Conservation (phyloP, 2,329 filamentous ascomycete species). For the Trichoderma harzianum region DNA sequence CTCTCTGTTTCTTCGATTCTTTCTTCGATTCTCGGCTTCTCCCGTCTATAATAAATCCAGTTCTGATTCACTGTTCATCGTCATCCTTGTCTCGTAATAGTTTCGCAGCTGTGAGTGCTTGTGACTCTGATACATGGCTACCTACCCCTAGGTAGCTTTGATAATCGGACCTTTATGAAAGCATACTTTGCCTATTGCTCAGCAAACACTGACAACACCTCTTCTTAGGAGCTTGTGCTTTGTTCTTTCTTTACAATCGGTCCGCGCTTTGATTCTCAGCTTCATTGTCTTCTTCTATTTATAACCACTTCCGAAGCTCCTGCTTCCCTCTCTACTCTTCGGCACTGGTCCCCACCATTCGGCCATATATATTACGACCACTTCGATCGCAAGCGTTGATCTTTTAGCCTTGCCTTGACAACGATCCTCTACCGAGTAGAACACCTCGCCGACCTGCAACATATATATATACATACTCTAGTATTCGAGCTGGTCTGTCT, state of each 20-base stretch:
- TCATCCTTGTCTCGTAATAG: not conserved
- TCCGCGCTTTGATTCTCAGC: not conserved
- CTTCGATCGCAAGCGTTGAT: not conserved
- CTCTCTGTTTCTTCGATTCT: not conserved
- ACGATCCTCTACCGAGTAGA: not conserved
- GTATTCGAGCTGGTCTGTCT: conserved; percentile 7
- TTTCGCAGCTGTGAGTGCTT: conserved; percentile 4
- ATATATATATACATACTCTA: not conserved
- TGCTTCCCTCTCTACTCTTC: not conserved
- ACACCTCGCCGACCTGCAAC: not conserved
- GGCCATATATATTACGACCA: not conserved
- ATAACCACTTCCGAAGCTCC: not conserved
- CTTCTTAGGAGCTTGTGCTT: not conserved
- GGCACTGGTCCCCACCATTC: not conserved
- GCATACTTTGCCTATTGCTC: not conserved
- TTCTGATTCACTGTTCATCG: not conserved
- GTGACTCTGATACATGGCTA: not conserved
- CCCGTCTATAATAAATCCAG: conserved; percentile 2
- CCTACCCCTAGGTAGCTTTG: not conserved
- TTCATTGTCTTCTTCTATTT: not conserved
- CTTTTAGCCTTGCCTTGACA: not conserved
- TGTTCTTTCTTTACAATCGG: not conserved
- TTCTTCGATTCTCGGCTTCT: not conserved
- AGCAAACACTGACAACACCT: not conserved
- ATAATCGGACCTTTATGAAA: not conserved